These are phyloP conservation scores for Vigna trinervia DNA, from an alignment of 306 rosid species.

Conservation along the genomic window DNA sequence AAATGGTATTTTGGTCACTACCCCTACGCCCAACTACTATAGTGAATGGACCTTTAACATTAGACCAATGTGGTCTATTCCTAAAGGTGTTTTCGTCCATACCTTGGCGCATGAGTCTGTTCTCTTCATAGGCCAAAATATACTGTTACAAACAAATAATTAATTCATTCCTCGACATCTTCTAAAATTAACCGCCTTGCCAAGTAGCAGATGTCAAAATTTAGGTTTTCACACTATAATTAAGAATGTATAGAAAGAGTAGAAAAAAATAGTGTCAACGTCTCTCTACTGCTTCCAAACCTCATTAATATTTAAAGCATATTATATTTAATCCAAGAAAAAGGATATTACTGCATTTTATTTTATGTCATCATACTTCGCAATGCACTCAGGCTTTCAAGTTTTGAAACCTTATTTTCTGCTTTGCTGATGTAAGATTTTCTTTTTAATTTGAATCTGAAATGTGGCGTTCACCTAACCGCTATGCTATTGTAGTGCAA, in stretches of 20 bases:
- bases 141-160: not conserved
- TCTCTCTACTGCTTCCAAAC: not conserved
- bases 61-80: not conserved
- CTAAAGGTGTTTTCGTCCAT: not conserved
- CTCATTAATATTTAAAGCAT: not conserved
- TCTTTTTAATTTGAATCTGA: conserved; percentile 38
- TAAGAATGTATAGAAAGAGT: not conserved
- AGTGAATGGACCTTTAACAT: not conserved
- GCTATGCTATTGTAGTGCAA: conserved; percentile 56
- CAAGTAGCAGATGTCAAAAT: not conserved
- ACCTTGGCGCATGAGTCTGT: conserved; percentile 22
- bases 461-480: conserved; percentile 60
- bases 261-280: not conserved
- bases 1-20: not conserved
- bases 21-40: not conserved
- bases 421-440: conserved; percentile 29
- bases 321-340: not conserved
- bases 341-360: not conserved
- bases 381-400: conserved; percentile 9
- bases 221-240: not conserved
- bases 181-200: not conserved
- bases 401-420: conserved; percentile 23
- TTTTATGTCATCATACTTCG: not conserved
- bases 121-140: not conserved
- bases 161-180: not conserved